These are phyloP conservation scores for Leptographium wingfieldii DNA, from an alignment of 2,329 filamentous ascomycete species.

Conservation along the genomic window DNA sequence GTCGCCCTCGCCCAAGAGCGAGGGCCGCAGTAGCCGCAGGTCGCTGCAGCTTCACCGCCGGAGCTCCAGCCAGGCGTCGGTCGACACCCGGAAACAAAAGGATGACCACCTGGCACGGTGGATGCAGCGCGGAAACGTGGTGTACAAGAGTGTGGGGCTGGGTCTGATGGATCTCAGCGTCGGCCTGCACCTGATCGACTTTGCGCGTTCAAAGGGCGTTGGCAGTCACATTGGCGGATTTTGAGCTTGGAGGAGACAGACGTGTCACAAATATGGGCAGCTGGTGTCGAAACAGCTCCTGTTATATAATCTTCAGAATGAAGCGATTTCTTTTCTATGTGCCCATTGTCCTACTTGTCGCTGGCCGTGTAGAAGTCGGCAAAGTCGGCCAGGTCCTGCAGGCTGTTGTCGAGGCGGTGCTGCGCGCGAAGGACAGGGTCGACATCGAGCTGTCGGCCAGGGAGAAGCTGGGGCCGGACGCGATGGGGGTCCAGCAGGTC, in stretches of 20 bases:
- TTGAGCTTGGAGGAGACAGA: slow-evolving; percentile 15
- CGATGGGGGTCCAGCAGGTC: background rate
- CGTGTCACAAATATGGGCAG: no score
- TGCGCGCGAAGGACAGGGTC: slow-evolving; percentile 1
- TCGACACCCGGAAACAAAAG: slow-evolving; percentile 19
- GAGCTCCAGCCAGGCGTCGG: slow-evolving; percentile 18
- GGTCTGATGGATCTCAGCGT: slow-evolving; percentile 55
- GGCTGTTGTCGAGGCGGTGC: slow-evolving; percentile 9
- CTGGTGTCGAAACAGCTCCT: background rate
- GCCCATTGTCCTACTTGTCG: no score
- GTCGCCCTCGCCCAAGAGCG: slow-evolving; percentile 4
- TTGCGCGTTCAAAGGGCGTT: slow-evolving; percentile 41
- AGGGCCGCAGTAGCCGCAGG: background rate
- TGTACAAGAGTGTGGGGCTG: slow-evolving; percentile 57
- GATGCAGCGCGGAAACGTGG: slow-evolving; percentile 49
- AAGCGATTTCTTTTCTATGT: background rate
- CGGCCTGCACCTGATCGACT: slow-evolving; percentile 41
- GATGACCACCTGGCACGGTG: slow-evolving; percentile 38
- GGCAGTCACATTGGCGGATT: slow-evolving; percentile 42
- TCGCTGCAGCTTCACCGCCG: slow-evolving; percentile 18
- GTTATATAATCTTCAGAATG: no score
- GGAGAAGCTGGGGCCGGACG: background rate
- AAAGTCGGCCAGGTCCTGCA: slow-evolving; percentile 7
- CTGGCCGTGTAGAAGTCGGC: background rate
- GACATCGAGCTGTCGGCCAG: background rate